phyloP scores from a whole-genome alignment of 2,329 filamentous ascomycete genomes.

The Penicillium sp. region DNA sequence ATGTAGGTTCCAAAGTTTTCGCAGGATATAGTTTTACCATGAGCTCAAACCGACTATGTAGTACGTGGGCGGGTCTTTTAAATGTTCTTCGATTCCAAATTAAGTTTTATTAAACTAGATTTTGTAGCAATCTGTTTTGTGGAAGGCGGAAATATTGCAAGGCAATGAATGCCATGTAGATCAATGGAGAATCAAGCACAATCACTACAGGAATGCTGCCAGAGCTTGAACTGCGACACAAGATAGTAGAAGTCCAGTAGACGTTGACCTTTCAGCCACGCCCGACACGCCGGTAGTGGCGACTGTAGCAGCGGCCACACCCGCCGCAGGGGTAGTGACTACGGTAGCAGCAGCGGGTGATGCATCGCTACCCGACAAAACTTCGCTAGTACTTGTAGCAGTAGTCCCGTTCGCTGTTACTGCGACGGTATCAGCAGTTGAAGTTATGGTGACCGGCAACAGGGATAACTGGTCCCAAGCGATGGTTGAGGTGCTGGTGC shows the following conservation, averaged over 20 bases:
- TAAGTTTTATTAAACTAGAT: background rate
- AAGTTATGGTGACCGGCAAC: slow-evolving; percentile 26
- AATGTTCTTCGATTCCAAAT: background rate
- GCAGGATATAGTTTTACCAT: too few relatives aligned
- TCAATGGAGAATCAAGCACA: too few relatives aligned
- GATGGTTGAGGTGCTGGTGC: slow-evolving; percentile 13
- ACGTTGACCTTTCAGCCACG: background rate
- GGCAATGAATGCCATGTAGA: background rate
- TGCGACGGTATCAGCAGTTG: slow-evolving; percentile 9
- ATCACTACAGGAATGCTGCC: background rate
- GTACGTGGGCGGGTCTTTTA: fast-evolving
- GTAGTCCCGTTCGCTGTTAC: background rate
- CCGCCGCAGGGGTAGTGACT: background rate
- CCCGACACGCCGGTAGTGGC: background rate
- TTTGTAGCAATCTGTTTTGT: background rate
- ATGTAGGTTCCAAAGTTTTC: background rate
- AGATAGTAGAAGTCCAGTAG: background rate
- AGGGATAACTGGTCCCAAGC: slow-evolving; percentile 10
- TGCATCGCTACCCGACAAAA: background rate
- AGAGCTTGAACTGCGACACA: background rate
- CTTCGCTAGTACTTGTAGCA: background rate
- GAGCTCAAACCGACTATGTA: background rate
- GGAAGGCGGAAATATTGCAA: background rate
- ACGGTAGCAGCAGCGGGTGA: background rate
- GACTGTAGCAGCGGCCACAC: background rate